Evolutionary conservation across 139 green algal genomes (phyloP), one percentile per base, ranked within the genome.

Genomic region (Eudorina sp.): DNA sequence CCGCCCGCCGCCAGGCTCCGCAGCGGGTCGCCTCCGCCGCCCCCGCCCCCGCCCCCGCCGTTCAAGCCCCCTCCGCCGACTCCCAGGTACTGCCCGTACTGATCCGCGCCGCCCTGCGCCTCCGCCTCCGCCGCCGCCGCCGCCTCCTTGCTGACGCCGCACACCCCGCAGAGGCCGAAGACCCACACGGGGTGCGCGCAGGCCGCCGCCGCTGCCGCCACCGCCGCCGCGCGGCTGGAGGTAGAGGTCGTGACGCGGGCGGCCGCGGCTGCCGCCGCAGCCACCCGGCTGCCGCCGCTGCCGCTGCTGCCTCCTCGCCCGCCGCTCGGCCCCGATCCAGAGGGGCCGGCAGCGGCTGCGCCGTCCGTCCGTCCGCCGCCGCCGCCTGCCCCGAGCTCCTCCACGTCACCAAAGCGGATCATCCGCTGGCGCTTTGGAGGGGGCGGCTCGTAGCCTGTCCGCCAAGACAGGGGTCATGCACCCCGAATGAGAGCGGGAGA

Each of bases 161-260:
- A 88, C 19, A 88, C 68, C 18, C 83, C 83, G 68, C 83, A 88
- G 8, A 88, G 43, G 6, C 68, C 83, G 23, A 88, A 88, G 8
- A 88, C 83, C 83, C 83, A 88, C 27, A 88, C 68, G 1, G 83
- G 83, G 38, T 88, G 83, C 2, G 21, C 29, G 46, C 83, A 88
- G 8, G n/a, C 80, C 9, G 73, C 45, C 2, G 45, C 58, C 16
- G 58, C 58, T 41, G 29, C n/a, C 29, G 29, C 14, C 27, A 8
- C 14, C 62, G n/a, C 62, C 62, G 58, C 14, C 58, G 14, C 9
- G n/a, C n/a, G n/a, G n/a, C n/a, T n/a, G n/a, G n/a, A n/a, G n/a
- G n/a, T n/a, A 60, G 51, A 16, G 51, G 51, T 16, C 14, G 14
- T 13, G 14, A 60, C 14, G 14, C 51, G 51, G 14, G 16, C 51